Percentiles rank a stretch among this genome's conserved stretches.
phyloP scores from a whole-genome alignment of 2,329 filamentous ascomycete genomes.

The Emergomyces orientalis region DNA sequence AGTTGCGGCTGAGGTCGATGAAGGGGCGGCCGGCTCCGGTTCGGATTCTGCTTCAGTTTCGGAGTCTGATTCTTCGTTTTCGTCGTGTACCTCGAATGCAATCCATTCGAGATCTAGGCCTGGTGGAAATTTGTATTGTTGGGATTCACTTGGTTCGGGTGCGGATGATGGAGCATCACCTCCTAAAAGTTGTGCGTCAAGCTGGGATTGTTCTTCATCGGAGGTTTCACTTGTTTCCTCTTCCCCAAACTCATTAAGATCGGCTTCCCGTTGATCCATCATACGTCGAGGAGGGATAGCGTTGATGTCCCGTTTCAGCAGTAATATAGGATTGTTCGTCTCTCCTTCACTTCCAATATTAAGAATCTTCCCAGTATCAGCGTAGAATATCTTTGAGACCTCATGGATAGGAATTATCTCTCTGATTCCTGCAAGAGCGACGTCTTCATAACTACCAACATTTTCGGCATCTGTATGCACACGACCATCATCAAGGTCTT shows the following conservation, averaged over 20 bases:
- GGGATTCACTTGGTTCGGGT: slow-evolving; percentile 20
- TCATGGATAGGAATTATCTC: slow-evolving; percentile 61
- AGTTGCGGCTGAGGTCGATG: slow-evolving; percentile 9
- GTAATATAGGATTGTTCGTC: slow-evolving; percentile 61
- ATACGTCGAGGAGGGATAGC: slow-evolving; percentile 53
- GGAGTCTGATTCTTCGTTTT: slow-evolving; percentile 50
- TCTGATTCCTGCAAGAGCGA: slow-evolving; percentile 53
- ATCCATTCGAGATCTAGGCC: slow-evolving; percentile 86
- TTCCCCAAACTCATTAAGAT: slow-evolving; percentile 22
- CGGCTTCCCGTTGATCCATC: slow-evolving; percentile 40
- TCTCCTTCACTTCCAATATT: slow-evolving; percentile 66
- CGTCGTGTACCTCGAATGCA: slow-evolving; percentile 73
- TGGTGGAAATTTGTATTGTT: slow-evolving; percentile 54
- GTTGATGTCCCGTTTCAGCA: slow-evolving; percentile 62
- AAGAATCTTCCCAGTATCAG: slow-evolving; percentile 78
- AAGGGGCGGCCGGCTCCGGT: slow-evolving; percentile 17
- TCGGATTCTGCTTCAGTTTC: slow-evolving; percentile 36
- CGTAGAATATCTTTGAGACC: slow-evolving; percentile 86
- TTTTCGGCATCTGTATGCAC: slow-evolving; percentile 52
- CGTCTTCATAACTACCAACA: slow-evolving; percentile 51
- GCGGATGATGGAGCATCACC: slow-evolving; percentile 10
- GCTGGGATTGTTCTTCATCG: slow-evolving; percentile 35
- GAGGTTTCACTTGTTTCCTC: slow-evolving; percentile 19
- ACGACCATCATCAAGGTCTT: slow-evolving; percentile 67
- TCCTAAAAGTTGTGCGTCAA: slow-evolving; percentile 31